These are phyloP conservation scores for Trametes sp. DNA, from an alignment of 1,284 basidiomycete species.

Conservation along the genomic window DNA sequence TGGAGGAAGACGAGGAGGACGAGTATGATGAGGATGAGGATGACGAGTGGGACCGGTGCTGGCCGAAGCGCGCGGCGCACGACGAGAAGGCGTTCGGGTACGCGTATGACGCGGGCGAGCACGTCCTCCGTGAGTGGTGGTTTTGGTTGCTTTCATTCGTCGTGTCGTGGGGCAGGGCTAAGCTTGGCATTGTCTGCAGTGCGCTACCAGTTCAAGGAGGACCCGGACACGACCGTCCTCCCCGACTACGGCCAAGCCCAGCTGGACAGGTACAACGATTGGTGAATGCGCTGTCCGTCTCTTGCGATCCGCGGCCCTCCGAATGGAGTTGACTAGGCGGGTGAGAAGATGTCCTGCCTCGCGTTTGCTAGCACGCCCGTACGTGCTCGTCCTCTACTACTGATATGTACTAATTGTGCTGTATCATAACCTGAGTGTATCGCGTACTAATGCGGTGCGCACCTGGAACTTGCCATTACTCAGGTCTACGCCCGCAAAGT, in stretches of 20 bases:
- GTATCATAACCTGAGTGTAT: too few species aligned
- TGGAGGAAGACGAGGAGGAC: constrained; percentile 22
- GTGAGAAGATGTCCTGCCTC: too few species aligned
- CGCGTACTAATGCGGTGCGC: too few species aligned
- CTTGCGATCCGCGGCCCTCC: too few species aligned
- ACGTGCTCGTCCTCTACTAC: too few species aligned
- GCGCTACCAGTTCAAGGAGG: constrained; percentile 26
- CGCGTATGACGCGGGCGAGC: constrained; percentile 46
- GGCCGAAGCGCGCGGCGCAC: constrained; percentile 46
- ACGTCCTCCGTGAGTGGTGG: constrained; percentile 40
- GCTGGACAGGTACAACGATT: neutral
- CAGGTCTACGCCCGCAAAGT: too few species aligned
- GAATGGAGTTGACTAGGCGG: neutral
- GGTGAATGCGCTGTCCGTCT: neutral
- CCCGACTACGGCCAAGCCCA: constrained; percentile 1
- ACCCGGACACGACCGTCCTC: constrained; percentile 14
- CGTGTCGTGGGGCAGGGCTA: too few species aligned
- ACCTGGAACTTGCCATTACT: too few species aligned
- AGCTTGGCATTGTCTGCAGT: constrained; percentile 3
- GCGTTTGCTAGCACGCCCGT: too few species aligned
- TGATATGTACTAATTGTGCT: too few species aligned
- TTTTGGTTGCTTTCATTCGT: too few species aligned
- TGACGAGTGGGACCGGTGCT: constrained; percentile 28
- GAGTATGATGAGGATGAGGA: constrained; percentile 13
- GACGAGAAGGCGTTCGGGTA: constrained; percentile 46